phyloP scores from a whole-genome alignment of 345 rosid species.

The Angophora floribunda region DNA sequence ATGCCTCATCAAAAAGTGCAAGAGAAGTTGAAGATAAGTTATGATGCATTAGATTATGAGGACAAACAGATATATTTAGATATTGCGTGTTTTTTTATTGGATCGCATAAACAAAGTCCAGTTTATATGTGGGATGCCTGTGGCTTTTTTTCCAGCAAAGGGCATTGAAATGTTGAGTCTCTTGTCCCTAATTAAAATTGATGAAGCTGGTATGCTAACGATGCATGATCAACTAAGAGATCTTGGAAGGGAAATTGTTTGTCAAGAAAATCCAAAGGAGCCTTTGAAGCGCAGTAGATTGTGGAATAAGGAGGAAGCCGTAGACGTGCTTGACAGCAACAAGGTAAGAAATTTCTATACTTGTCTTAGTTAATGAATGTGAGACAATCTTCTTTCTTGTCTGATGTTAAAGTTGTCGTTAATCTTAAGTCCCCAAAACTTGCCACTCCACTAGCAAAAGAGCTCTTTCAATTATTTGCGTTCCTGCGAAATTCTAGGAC shows the following conservation, averaged over 20 bases:
- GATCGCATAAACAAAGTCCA: background rate
- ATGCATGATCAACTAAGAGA: background rate
- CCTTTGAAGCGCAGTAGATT: background rate
- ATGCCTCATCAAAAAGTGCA: background rate
- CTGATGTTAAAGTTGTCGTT: background rate
- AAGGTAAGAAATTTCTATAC: background rate
- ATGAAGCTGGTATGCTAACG: background rate
- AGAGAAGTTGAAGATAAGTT: background rate
- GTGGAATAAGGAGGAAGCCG: background rate
- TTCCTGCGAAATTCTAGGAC: background rate
- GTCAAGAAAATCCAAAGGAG: background rate
- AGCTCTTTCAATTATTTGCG: background rate
- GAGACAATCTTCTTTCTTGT: background rate
- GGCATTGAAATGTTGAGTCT: background rate
- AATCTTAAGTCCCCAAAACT: background rate
- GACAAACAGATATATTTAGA: background rate
- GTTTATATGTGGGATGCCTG: background rate
- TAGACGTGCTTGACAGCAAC: background rate
- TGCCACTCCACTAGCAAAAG: background rate
- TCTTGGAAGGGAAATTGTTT: background rate
- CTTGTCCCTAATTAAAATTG: background rate
- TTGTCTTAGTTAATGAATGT: background rate
- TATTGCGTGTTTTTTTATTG: background rate
- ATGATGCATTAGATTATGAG: accelerated
- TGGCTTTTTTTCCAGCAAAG: background rate